Evolutionary conservation across 371 early-diverging fungal genomes (phyloP).

Genomic region (Rhizopus stolonifer): DNA sequence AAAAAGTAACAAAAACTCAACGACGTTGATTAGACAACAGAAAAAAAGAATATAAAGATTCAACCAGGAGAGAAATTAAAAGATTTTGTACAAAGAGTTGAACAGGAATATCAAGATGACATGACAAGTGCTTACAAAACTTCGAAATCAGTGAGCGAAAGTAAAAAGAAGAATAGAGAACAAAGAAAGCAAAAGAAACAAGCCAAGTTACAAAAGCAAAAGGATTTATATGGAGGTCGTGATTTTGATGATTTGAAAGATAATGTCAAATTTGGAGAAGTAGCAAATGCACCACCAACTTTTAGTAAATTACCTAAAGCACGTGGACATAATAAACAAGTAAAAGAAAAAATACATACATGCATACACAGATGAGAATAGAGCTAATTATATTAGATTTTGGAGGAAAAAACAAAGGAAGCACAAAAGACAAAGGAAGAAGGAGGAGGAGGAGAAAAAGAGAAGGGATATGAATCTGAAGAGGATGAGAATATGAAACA

Average conservation of each 20-base stretch:
- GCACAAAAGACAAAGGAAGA: conserved; percentile 19
- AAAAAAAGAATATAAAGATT: conserved; percentile 24
- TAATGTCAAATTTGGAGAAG: conserved; percentile 58
- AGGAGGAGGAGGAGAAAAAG: conserved; percentile 14
- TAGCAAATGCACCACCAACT: conserved; percentile 56
- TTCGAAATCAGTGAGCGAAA: conserved; percentile 32
- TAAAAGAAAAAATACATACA: conserved; percentile 9
- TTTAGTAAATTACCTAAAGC: conserved; percentile 53
- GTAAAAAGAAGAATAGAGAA: conserved; percentile 43
- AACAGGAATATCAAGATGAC: conserved; percentile 30
- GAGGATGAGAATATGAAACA: conserved; percentile 50
- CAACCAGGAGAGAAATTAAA: conserved; percentile 46
- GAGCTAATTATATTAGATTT: conserved; percentile 4
- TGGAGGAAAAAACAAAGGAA: conserved; percentile 29
- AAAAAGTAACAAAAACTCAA: neutral
- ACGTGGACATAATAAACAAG: conserved; percentile 42
- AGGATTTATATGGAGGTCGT: conserved; percentile 38
- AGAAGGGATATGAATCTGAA: conserved; percentile 35
- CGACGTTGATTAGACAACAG: no score
- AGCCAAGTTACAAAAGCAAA: conserved; percentile 36
- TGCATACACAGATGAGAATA: neutral
- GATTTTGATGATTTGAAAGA: conserved; percentile 58
- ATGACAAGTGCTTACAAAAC: conserved; percentile 29
- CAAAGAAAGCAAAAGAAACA: conserved; percentile 42
- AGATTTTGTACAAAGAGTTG: conserved; percentile 44